Conservation (phyloP, 805 yeast species). For the Pichia sporocuriosa region DNA sequence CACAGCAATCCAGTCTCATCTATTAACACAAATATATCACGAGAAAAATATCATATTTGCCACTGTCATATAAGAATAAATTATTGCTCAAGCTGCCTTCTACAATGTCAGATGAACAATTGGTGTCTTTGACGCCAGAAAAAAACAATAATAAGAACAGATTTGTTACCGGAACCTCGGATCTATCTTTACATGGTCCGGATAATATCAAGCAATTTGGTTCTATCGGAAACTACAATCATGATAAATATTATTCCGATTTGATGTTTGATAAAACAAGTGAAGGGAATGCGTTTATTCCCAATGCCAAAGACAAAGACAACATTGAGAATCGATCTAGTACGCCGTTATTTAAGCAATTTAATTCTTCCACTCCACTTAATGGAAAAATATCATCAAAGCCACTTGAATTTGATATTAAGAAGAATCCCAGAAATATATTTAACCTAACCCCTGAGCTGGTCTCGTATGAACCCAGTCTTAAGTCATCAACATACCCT, state of each 20-base stretch:
- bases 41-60: no score
- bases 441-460: constrained; percentile 19
- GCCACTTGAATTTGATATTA: constrained; percentile 4
- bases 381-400: not conserved
- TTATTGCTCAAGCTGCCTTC: no score
- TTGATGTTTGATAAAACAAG: constrained; percentile 23
- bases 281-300: constrained; percentile 23
- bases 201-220: constrained; percentile 8
- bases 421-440: constrained; percentile 5
- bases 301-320: no score
- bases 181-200: constrained; percentile 8
- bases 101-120: not conserved
- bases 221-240: constrained; percentile 12
- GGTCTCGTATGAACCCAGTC: constrained; percentile 20
- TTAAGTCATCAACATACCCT: constrained; percentile 16
- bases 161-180: constrained; percentile 5
- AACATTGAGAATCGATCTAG: not conserved
- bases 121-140: constrained; percentile 6
- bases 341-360: constrained; percentile 7
- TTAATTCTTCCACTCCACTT: constrained; percentile 5
- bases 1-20: no score
- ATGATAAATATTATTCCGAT: constrained; percentile 13
- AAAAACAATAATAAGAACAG: not conserved
- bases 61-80: no score
- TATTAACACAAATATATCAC: no score